phyloP scores from a whole-genome alignment of 2,329 filamentous ascomycete genomes.

The Verticillium nubilum region DNA sequence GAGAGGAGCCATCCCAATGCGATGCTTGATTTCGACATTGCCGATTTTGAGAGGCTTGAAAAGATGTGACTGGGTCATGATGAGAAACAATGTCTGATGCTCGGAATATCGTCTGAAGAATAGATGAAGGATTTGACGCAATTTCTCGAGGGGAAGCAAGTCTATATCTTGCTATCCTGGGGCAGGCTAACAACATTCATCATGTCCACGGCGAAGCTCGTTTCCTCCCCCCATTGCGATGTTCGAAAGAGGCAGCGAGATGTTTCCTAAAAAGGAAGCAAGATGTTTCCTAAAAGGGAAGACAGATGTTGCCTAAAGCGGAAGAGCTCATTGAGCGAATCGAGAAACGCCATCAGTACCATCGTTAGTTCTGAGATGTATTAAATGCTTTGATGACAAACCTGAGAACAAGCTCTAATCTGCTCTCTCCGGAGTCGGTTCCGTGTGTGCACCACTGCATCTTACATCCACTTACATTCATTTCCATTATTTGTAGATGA shows the following conservation, averaged over 20 bases:
- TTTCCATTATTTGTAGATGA: too few species aligned
- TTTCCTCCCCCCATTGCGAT: neutral
- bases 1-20: conserved; percentile 17
- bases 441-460: too few species aligned
- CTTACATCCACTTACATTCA: too few species aligned
- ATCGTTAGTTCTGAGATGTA: too few species aligned
- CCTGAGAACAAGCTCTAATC: too few species aligned
- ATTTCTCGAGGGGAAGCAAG: neutral
- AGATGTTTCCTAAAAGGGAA: neutral
- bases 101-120: neutral
- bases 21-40: conserved; percentile 14
- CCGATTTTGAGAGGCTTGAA: conserved; percentile 16
- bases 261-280: neutral
- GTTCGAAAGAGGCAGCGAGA: neutral
- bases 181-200: neutral
- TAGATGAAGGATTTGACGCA: neutral
- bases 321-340: neutral
- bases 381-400: too few species aligned
- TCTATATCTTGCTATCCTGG: neutral
- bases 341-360: too few species aligned
- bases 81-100: neutral
- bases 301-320: neutral
- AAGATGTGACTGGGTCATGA: conserved; percentile 6
- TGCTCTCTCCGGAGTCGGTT: too few species aligned
- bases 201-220: neutral